Evolutionary conservation across 176 grass and related monocot species (phyloP).

Genomic region (Juncus effusus): DNA sequence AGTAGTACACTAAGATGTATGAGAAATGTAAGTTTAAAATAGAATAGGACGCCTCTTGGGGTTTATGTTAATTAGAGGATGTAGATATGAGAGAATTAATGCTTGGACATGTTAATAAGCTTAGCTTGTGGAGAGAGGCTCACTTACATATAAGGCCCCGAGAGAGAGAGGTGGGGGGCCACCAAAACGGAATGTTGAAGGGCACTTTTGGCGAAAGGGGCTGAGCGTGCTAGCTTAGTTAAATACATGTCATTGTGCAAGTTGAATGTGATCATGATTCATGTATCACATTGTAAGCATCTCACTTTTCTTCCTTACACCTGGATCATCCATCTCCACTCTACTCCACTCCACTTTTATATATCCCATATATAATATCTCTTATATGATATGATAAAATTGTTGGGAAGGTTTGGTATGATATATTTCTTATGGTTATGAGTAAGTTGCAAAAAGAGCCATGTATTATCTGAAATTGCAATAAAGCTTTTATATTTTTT

Average conservation of each 20-base stretch:
- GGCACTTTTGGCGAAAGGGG: conserved; percentile 25
- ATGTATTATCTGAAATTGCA: too few species aligned
- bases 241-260: background rate
- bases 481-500: too few species aligned
- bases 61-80: background rate
- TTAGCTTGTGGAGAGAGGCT: conserved; percentile 19
- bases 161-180: conserved; percentile 16
- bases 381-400: too few species aligned
- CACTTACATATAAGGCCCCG: conserved; percentile 30
- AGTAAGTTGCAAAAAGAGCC: too few species aligned
- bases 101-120: conserved; percentile 7
- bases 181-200: conserved; percentile 30
- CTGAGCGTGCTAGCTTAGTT: conserved; percentile 27
- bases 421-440: too few species aligned
- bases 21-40: background rate
- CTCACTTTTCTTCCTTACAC: too few species aligned
- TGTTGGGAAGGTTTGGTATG: too few species aligned
- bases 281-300: too few species aligned
- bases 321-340: too few species aligned
- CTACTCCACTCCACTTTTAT: too few species aligned
- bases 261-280: conserved; percentile 32
- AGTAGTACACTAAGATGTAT: background rate
- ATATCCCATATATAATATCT: too few species aligned
- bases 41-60: background rate
- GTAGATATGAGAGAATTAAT: background rate